Evolutionary conservation across 345 rosid species (phyloP), one percentile per base, ranked within the genome.

Genomic region (Arabis hirsuta): DNA sequence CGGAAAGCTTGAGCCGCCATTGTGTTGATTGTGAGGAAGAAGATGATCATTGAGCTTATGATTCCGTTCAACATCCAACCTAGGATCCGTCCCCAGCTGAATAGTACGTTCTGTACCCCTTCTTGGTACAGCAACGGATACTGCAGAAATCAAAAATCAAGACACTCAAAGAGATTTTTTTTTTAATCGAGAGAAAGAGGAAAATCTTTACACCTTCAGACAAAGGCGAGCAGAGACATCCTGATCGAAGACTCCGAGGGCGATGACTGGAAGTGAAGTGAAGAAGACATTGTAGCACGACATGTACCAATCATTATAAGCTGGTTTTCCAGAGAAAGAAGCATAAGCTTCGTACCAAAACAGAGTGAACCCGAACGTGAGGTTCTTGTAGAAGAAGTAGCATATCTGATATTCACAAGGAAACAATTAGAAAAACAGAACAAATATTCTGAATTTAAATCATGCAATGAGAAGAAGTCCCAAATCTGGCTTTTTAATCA

Each of bases 291-390:
- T 94, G 65, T 89, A 94, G 80, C 86, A 78, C 2, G 98, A 76
- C 98, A 94, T 89, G 74, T 89, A 84, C 98, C 98, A 94, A 57
- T 94, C 98, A 4, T 94, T 94, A 64, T 94, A 94, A 31, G 97
- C 97, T 12, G 98, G 86, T 80, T 83, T 87, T 0, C 97, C 98
- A 1, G 98, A 89, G 88, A 91, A 94, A 20, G 97, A 89, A 60
- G 98, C 86, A 74, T 83, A 82, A 7, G 92, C 95, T 85, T 94
- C 98, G 0, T 76, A 94, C 98, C 98, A 94, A 77, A 94, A 94
- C 13, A 94, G 81, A 2, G 98, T 91, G 74, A 94, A 87, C 16
- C 98, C 98, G 4, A 94, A 94, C 6, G 97, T 69, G 46, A 94
- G 79, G 61, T 94, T 94, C 89, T 94, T 91, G 88, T 89, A 94